phyloP scores from a whole-genome alignment of 257 asterid species.

The Thymus quinquecostatus region DNA sequence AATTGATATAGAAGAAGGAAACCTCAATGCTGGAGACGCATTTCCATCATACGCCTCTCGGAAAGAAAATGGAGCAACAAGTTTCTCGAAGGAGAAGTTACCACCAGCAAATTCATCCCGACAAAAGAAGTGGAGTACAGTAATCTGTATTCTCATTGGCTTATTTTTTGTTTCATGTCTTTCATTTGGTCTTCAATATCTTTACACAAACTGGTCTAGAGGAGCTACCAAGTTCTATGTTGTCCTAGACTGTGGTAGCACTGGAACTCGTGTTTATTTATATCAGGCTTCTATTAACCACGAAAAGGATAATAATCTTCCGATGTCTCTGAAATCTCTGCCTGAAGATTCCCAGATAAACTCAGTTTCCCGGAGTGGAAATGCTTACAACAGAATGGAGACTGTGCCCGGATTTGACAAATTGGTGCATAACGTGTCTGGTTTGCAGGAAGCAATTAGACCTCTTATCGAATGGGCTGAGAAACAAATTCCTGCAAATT shows the following conservation, averaged over 20 bases:
- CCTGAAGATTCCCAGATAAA: conserved; percentile 75
- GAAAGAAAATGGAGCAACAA: conserved; percentile 57
- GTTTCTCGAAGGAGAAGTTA: conserved; percentile 80
- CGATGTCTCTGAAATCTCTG: conserved; percentile 66
- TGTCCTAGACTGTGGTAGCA: conserved; percentile 95
- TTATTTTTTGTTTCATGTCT: conserved; percentile 61
- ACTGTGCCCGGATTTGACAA: conserved; percentile 98
- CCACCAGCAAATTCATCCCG: conserved; percentile 42
- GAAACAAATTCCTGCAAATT: conserved; percentile 74
- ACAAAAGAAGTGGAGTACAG: conserved; percentile 60
- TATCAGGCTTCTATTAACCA: conserved; percentile 67
- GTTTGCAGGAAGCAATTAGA: conserved; percentile 55
- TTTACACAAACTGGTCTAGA: conserved; percentile 62
- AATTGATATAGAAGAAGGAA: conserved; percentile 62
- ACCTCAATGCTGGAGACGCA: conserved; percentile 40
- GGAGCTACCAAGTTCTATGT: conserved; percentile 72
- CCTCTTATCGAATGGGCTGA: conserved; percentile 93
- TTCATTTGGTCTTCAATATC: conserved; percentile 49
- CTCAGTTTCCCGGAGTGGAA: conserved; percentile 58
- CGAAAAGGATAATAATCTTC: conserved; percentile 61
- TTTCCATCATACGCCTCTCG: conserved; percentile 44
- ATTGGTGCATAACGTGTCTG: conserved; percentile 76
- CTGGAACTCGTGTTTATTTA: conserved; percentile 95
- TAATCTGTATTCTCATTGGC: conserved; percentile 58
- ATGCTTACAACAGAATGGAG: conserved; percentile 96